Percentiles rank a stretch among this genome's conserved stretches.
Conservation (phyloP, 768 basidiomycete genomes). For the Artomyces pyxidatus region DNA sequence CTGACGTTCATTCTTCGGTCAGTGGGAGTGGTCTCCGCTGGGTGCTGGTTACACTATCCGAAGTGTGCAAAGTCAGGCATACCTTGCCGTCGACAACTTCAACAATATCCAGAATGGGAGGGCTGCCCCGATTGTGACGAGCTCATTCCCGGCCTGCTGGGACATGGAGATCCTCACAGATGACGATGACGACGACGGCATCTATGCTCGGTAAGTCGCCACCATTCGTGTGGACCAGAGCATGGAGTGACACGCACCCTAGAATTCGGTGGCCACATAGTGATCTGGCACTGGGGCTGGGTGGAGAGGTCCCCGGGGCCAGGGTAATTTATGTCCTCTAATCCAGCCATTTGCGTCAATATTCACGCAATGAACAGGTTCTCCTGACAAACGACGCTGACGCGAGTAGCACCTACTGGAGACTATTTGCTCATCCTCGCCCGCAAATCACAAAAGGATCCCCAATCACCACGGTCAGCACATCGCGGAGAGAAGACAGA, state of each 20-base stretch:
- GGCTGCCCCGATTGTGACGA: slow-evolving; percentile 1
- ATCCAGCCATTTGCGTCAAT: background rate
- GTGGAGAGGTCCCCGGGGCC: slow-evolving; percentile 8
- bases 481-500: background rate
- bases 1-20: background rate
- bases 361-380: slow-evolving; percentile 1
- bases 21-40: slow-evolving; percentile 1
- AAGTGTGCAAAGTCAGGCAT: slow-evolving; percentile 1
- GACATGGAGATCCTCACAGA: slow-evolving; percentile 15
- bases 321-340: slow-evolving; percentile 2
- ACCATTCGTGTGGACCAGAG: background rate
- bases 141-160: slow-evolving; percentile 15
- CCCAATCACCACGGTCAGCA: slow-evolving; percentile 8
- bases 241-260: background rate
- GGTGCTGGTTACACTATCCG: slow-evolving; percentile 1
- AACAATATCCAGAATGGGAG: background rate
- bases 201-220: slow-evolving; percentile 9
- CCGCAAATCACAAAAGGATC: slow-evolving; percentile 15
- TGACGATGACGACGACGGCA: slow-evolving; percentile 9
- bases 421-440: slow-evolving; percentile 9
- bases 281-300: slow-evolving; percentile 10
- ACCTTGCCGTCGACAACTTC: background rate
- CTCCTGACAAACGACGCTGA: slow-evolving; percentile 10
- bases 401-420: slow-evolving; percentile 12
- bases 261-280: slow-evolving; percentile 15